These are phyloP conservation scores for Malus hybrid DNA, from an alignment of 331 rosid genomes.

Conservation along the genomic window DNA sequence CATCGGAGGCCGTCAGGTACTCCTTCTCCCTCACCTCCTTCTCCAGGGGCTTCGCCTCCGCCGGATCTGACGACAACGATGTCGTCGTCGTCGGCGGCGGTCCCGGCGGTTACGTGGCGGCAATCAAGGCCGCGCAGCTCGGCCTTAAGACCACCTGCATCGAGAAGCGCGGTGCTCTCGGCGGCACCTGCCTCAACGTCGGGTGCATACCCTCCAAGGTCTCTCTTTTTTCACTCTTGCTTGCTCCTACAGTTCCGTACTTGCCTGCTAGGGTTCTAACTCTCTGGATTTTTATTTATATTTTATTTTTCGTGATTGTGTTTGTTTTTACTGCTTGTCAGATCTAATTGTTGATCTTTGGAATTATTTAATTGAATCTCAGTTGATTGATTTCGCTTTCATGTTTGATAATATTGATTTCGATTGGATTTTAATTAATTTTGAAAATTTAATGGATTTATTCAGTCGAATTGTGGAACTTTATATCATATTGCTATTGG, in stretches of 20 bases:
- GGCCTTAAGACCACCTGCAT: slow-evolving; percentile 96
- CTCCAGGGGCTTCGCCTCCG: slow-evolving; percentile 59
- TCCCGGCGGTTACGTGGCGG: slow-evolving; percentile 99
- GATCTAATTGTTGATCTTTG: not conserved
- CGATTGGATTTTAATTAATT: not conserved
- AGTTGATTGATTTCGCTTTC: not conserved
- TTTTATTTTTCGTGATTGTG: not conserved
- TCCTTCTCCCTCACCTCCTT: slow-evolving; percentile 33
- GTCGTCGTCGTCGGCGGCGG: slow-evolving; percentile 96
- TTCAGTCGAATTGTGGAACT: not conserved
- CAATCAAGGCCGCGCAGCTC: slow-evolving; percentile 91
- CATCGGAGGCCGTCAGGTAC: slow-evolving; percentile 34
- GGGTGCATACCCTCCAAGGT: slow-evolving; percentile 98
- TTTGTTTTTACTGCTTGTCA: not conserved
- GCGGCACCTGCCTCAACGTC: slow-evolving; percentile 97
- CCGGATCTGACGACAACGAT: slow-evolving; percentile 90
- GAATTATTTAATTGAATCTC: not conserved
- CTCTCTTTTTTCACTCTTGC: not conserved
- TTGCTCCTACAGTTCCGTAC: not conserved
- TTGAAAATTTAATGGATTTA: not conserved
- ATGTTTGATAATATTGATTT: not conserved
- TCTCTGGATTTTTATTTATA: no score
- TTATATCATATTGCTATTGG: not conserved
- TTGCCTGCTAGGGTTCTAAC: not conserved
- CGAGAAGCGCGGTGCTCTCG: slow-evolving; percentile 97